Base-by-base conservation (phyloP, 2,329 filamentous ascomycete species). In the Basipetospora sp. region DNA sequence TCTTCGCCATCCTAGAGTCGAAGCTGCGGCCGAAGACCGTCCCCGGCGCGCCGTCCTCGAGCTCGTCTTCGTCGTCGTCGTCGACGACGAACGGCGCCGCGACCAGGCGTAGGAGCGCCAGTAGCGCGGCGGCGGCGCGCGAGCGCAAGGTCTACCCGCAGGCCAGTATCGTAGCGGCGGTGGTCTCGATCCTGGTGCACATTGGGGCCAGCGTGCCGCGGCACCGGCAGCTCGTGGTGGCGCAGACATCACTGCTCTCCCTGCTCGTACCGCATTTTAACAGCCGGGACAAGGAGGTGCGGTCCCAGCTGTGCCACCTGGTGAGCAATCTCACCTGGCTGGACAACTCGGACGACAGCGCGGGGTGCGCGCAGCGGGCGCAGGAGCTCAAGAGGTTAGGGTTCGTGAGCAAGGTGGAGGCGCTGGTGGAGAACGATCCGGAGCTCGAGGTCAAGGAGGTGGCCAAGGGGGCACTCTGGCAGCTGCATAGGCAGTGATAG, bases 361-460 rank as follows among this genome's bases (percentile, higher is more conserved):
- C 66, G 16, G 72, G 71, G 8, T 83, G 80, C 43, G 64, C 69
- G 20, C 69, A 77, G 47, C 70, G 90, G 37, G 79, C 77, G 0
- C 54, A 60, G 10, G 77, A 81, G 51, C 64, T 98, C 31, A 71
- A 74, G 52, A 71, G 71, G 38, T 56, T 90, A 18, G 85, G 85
- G 0, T 80, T 87, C 44, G 62, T 79, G 38, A 64, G 70, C 22
- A 78, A 74, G 47, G 64, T 88, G 44, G 66, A 74, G 52, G 62
- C 58, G 44, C 57, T 85, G 50, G 60, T 62, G 47, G 59, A 73
- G 51, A 58, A 71, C 43, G 88, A 96, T 56, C 56, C 64, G 2
- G 84, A 92, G 50, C 56, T 90, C 41, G 84, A 94, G 54, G 81
- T 94, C 16, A 67, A 80, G 37, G 85, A 96, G 61, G 64, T 85